Evolutionary conservation across 495 filamentous ascomycete species (phyloP), one percentile per base, ranked within the genome.

Genomic region (Glarea lozoyensis): DNA sequence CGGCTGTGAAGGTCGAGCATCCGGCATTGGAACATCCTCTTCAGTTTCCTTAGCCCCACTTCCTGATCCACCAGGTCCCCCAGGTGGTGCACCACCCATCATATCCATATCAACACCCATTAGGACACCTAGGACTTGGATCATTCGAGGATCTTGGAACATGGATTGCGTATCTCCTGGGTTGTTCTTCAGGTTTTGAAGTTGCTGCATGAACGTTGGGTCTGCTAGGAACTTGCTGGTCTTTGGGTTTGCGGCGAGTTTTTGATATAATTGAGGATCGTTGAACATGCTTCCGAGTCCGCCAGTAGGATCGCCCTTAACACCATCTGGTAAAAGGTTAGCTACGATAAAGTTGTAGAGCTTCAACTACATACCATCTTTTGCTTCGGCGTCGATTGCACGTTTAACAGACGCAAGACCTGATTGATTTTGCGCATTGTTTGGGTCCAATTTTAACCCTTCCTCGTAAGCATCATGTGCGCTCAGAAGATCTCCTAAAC

Each of bases 61-160:
- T 23, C 62, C 60, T 34, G 59, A 67, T 20, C 62, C 75, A 9
- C 55, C 61, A 23, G 69, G 76, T 16, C 68, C 69, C 15, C 34
- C 43, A 31, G 43, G 48, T 4, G 23, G 17, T 21, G 33, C 23
- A 7, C 73, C 68, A 35, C 64, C 75, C 30, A 76, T 79, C 64
- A 94, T 85, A 48, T 79, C 78, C 86, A 96, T 93, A 56, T 97
- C 90, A 43, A 97, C 81, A 19, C 93, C 92, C 66, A 98, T 71
- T 42, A 96, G 60, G 23, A 95, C 92, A 51, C 88, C 87, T 65
- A 98, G 79, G 15, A 97, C 92, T 63, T 93, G 84, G 54, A 98
- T 70, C 69, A 98, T 86, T 29, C 93, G 72, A 3, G 88, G 93
- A 60, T 98, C 92, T 44, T 79, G 69, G 58, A 98, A 82, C 50